Percentiles rank a stretch among this genome's conserved stretches.
Evolutionary conservation across 2,329 filamentous ascomycete genomes (phyloP).

Genomic region (Cordyceps tenuipes): DNA sequence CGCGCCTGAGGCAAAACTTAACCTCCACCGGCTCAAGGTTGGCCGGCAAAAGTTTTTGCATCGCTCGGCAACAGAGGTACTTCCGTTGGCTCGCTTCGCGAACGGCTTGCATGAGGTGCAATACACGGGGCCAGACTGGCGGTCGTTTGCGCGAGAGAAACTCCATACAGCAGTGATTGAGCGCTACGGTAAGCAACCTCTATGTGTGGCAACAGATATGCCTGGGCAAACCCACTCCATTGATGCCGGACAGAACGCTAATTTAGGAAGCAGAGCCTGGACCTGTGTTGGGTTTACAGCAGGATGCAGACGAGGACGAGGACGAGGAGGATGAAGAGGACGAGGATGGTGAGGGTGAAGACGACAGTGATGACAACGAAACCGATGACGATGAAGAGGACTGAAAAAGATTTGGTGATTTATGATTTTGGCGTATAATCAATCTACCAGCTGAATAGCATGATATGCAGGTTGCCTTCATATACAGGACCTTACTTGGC

Average conservation of each 20-base stretch:
- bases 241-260: not conserved
- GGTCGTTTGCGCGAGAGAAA: conserved; percentile 23
- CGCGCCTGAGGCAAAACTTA: conserved; percentile 21
- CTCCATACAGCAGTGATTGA: conserved; percentile 13
- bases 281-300: not conserved
- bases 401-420: too few relatives aligned
- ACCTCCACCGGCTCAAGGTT: conserved; percentile 26
- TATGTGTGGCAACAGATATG: too few relatives aligned
- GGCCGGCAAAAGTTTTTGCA: conserved; percentile 20
- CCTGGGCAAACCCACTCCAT: too few relatives aligned
- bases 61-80: not conserved
- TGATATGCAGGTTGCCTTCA: not conserved
- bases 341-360: not conserved
- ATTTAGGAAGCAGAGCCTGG: not conserved
- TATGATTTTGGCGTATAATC: not conserved
- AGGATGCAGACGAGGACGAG: not conserved
- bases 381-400: too few relatives aligned
- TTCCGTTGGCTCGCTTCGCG: not conserved
- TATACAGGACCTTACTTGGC: too few relatives aligned
- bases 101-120: conserved; percentile 11
- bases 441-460: not conserved
- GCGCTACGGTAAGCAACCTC: not conserved
- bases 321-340: not conserved
- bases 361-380: not conserved
- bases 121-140: conserved; percentile 29